Evolutionary conservation across 176 grass and related monocot species (phyloP).

Genomic region (Paspalum notatum): DNA sequence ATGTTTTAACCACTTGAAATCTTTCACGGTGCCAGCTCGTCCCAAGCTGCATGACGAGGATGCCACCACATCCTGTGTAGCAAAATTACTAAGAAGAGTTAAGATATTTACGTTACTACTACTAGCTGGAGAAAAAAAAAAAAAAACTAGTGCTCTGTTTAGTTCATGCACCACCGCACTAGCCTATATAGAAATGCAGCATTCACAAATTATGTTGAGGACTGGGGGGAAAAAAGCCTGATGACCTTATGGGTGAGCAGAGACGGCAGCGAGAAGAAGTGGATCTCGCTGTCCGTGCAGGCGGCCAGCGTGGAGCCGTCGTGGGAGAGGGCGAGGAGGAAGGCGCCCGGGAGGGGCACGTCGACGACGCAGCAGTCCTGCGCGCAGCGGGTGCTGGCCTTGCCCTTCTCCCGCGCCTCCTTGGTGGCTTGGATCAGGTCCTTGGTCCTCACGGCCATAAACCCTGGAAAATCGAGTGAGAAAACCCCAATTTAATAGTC

Average conservation of each 20-base stretch:
- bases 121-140: no score
- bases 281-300: slow-evolving; percentile 56
- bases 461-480: slow-evolving; percentile 51
- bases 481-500: slow-evolving; percentile 31
- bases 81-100: slow-evolving; percentile 5
- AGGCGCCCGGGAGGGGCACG: slow-evolving; percentile 62
- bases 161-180: neutral
- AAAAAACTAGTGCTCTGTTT: neutral
- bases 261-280: slow-evolving; percentile 75
- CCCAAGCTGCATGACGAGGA: slow-evolving; percentile 59
- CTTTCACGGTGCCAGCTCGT: slow-evolving; percentile 54
- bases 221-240: neutral
- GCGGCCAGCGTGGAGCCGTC: slow-evolving; percentile 71
- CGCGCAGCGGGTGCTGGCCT: slow-evolving; percentile 61
- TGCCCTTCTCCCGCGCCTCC: slow-evolving; percentile 75
- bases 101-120: neutral
- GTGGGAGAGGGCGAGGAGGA: slow-evolving; percentile 69
- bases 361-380: slow-evolving; percentile 68
- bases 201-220: neutral
- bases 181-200: slow-evolving; percentile 1
- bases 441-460: slow-evolving; percentile 78
- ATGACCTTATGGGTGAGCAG: slow-evolving; percentile 66
- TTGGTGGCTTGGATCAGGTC: slow-evolving; percentile 69
- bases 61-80: slow-evolving; percentile 55
- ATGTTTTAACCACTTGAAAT: slow-evolving; percentile 83